phyloP scores from a whole-genome alignment of 331 rosid genomes.

The Quercus tomentella region DNA sequence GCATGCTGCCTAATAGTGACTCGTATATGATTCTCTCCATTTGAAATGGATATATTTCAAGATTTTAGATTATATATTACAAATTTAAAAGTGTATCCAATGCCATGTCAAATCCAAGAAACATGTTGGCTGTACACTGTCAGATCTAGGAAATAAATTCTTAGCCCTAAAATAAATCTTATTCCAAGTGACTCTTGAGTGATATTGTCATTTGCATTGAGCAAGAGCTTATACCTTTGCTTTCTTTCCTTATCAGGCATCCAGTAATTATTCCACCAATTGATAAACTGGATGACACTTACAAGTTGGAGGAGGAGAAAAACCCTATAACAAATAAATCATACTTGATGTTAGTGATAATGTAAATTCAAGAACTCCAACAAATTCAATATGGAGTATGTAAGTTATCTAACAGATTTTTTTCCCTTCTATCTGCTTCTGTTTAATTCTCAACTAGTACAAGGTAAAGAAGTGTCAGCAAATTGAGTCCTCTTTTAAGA shows the following conservation, averaged over 20 bases:
- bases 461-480: background rate
- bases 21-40: background rate
- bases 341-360: background rate
- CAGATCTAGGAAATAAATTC: too few relatives aligned
- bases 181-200: too few relatives aligned
- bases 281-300: conserved; percentile 78
- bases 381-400: background rate
- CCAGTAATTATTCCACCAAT: conserved; percentile 91
- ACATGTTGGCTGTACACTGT: too few relatives aligned
- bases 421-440: background rate
- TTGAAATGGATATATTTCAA: too few relatives aligned
- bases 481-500: background rate
- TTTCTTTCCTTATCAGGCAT: conserved; percentile 61
- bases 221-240: conserved; percentile 45
- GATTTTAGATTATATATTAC: too few relatives aligned
- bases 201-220: background rate
- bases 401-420: background rate
- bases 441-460: background rate
- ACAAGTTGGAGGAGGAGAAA: conserved; percentile 79
- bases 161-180: too few relatives aligned
- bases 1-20: background rate
- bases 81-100: too few relatives aligned
- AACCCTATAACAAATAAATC: conserved; percentile 34
- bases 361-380: background rate
- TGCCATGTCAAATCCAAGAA: too few relatives aligned